Evolutionary conservation across 441 rosid genomes (phyloP).

Genomic region (Erysimum cheiri): DNA sequence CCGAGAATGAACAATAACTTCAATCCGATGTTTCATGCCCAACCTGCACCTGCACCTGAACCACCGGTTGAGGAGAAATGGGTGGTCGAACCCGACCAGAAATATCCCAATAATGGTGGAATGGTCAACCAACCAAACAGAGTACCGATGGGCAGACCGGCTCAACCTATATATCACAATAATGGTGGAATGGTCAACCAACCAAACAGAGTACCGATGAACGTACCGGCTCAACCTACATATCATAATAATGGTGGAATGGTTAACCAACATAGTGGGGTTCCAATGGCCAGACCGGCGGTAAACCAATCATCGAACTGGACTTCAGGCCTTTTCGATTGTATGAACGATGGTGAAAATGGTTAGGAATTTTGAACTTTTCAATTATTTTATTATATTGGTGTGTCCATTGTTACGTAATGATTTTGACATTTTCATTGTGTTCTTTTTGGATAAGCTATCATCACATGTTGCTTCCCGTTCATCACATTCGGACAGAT

Average conservation of each 20-base stretch:
- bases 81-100: slow-evolving; percentile 16
- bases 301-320: slow-evolving; percentile 46
- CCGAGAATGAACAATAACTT: slow-evolving; percentile 32
- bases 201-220: slow-evolving; percentile 16
- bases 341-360: slow-evolving; percentile 67
- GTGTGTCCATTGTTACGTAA: not conserved
- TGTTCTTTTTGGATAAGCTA: slow-evolving; percentile 16
- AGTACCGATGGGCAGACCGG: slow-evolving; percentile 22
- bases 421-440: slow-evolving; percentile 1
- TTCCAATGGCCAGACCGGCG: slow-evolving; percentile 5
- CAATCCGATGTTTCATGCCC: slow-evolving; percentile 22
- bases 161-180: not conserved
- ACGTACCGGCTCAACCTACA: slow-evolving; percentile 1
- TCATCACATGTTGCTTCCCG: slow-evolving; percentile 37
- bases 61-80: slow-evolving; percentile 24
- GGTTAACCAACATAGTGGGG: slow-evolving; percentile 13
- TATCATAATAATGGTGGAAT: not conserved
- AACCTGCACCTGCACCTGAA: not conserved
- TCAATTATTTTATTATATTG: not conserved
- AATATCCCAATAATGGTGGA: slow-evolving; percentile 27
- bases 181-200: slow-evolving; percentile 12
- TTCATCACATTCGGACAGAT: slow-evolving; percentile 40
- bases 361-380: not conserved
- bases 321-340: slow-evolving; percentile 66
- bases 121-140: slow-evolving; percentile 24